These are phyloP conservation scores for Citrus medica DNA, from an alignment of 345 rosid genomes.

Conservation along the genomic window DNA sequence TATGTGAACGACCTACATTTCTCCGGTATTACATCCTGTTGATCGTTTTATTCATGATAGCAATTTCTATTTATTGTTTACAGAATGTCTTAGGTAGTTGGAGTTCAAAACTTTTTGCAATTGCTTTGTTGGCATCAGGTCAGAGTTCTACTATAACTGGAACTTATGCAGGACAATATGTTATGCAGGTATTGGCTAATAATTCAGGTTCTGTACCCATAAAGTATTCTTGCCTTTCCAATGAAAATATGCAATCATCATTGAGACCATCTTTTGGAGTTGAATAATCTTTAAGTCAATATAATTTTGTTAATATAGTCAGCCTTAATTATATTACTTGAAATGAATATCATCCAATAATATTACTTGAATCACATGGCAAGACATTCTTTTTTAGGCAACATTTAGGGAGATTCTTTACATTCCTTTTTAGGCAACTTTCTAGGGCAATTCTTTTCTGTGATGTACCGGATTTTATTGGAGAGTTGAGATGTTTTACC, in stretches of 20 bases:
- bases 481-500: background rate
- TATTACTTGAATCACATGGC: background rate
- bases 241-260: background rate
- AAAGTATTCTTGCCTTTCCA: background rate
- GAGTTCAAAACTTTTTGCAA: conserved; percentile 93
- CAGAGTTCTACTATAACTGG: conserved; percentile 99
- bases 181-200: conserved; percentile 66
- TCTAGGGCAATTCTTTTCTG: background rate
- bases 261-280: background rate
- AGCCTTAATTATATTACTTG: background rate
- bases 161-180: conserved; percentile 97
- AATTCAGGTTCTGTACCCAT: background rate
- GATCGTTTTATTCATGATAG: background rate
- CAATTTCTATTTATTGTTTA: conserved; percentile 10
- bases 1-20: conserved; percentile 25
- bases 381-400: background rate
- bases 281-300: background rate
- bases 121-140: conserved; percentile 91
- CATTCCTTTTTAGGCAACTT: background rate
- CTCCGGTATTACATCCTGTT: background rate
- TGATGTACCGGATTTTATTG: background rate
- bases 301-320: background rate
- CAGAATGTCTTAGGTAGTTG: conserved; percentile 95
- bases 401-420: background rate
- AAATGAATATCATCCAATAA: background rate